Conservation (phyloP, 441 rosid genomes). For the Eruca vesicaria region DNA sequence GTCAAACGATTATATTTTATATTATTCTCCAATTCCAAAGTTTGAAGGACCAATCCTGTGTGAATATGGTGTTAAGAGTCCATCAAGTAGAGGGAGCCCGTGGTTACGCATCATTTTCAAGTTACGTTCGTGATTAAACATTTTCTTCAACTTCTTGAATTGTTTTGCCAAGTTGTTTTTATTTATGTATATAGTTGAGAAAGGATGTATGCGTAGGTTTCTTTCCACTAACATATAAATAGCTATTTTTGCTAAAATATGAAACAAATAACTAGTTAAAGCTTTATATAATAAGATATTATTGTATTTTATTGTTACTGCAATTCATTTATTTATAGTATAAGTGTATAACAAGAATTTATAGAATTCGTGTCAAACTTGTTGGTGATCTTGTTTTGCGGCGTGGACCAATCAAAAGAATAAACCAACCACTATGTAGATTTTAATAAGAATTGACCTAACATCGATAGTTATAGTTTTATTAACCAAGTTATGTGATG, state of each 20-base stretch:
- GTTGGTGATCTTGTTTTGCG: background rate
- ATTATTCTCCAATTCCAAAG: background rate
- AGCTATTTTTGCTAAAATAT: too few species aligned
- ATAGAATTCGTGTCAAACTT: background rate
- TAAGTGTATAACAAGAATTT: background rate
- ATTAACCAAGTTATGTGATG: slow-evolving; percentile 2
- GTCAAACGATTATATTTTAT: slow-evolving; percentile 20
- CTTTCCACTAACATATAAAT: background rate
- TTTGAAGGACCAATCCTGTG: slow-evolving; percentile 12
- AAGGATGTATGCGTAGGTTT: background rate
- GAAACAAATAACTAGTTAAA: background rate
- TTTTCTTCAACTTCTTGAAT: background rate
- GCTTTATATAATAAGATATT: too few species aligned
- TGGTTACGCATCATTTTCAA: background rate
- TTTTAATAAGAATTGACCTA: slow-evolving; percentile 28
- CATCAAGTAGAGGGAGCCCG: slow-evolving; percentile 25
- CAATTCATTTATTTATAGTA: too few species aligned
- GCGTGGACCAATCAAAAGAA: slow-evolving; percentile 11
- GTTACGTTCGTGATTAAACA: background rate
- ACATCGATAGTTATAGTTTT: slow-evolving; percentile 17
- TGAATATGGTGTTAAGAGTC: slow-evolving; percentile 28
- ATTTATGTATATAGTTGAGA: background rate
- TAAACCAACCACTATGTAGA: slow-evolving; percentile 16
- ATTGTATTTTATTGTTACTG: background rate
- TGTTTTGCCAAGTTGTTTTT: background rate